phyloP scores from a whole-genome alignment of 2,329 filamentous ascomycete species.

The Diaporthe australafricana region DNA sequence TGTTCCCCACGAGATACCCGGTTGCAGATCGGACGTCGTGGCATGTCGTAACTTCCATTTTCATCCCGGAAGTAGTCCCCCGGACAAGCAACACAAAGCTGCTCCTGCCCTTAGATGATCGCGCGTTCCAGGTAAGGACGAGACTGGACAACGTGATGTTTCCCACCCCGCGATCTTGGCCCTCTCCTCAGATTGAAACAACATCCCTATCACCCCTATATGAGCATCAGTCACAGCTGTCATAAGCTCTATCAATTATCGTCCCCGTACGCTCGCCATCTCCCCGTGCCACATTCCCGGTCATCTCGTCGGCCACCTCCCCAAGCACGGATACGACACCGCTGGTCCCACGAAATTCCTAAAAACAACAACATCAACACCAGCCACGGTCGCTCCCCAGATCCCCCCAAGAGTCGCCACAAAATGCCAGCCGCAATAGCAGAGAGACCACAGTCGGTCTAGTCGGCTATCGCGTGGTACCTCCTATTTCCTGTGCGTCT shows the following conservation, averaged over 20 bases:
- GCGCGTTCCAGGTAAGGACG: background rate
- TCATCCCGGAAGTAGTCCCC: background rate
- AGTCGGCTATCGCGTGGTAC: conserved; percentile 1
- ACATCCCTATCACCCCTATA: background rate
- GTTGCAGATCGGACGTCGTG: too few species aligned
- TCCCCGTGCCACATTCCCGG: background rate
- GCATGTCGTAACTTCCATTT: background rate
- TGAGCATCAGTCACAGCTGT: background rate
- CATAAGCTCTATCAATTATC: conserved; percentile 5
- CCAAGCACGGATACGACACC: conserved; percentile 10
- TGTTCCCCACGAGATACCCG: too few species aligned
- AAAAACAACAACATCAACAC: background rate
- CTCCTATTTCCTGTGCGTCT: conserved; percentile 4
- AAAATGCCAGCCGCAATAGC: background rate
- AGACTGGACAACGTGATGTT: background rate
- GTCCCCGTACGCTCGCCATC: conserved; percentile 5
- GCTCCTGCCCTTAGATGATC: background rate
- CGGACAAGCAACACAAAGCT: background rate
- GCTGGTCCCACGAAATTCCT: background rate
- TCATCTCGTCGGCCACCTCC: conserved; percentile 6
- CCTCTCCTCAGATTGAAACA: background rate
- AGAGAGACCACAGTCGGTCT: background rate
- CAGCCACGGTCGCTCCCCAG: background rate
- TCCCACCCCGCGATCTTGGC: background rate
- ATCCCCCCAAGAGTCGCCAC: background rate